Evolutionary conservation across 2,329 filamentous ascomycete species (phyloP), one percentile per base, ranked within the genome.

Genomic region (Sporothrix schenckii): DNA sequence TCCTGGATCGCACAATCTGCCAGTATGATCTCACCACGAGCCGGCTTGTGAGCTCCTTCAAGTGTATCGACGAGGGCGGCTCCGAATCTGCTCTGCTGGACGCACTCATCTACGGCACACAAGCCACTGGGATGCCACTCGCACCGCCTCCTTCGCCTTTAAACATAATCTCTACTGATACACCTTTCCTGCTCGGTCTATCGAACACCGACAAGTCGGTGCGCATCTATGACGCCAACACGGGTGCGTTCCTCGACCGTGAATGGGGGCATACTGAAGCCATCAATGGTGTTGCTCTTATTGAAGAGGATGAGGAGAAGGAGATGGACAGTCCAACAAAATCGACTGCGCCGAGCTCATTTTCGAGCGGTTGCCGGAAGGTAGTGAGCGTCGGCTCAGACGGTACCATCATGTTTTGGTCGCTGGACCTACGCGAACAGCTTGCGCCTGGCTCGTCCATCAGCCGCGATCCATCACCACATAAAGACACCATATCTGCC

Each of bases 121-220:
- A 75, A 79, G 85, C 72, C 80, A 41, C 68, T 3, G 69, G 52
- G n/a, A 53, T 60, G 53, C 53, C 61, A 0, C 9, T 21, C 0
- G 56, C 69, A 2, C 24, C 49, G 24, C 49, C 65, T 11, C 49
- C 30, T 27, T 66, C 63, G 21, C 34, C 66, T 7, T 52, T 41
- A 9, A 49, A 54, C n/a, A 50, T 41, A 4, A 44, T 47, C 10
- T 54, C 50, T 4, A 58, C 79, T 78, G 88, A 82, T 53, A 80
- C 85, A 3, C 87, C 89, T 39, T 86, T 96, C 66, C 85, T 99
- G 67, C 85, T 95, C 21, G 94, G 93, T n/a, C 86, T 95, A 13
- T 97, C 94, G 10, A 94, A 94, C 75, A 97, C 92, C 0, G 95
- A 99, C 79, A 99, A 98, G 78, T 98, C 95, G 0, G 90, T 99